phyloP scores from a whole-genome alignment of 2,329 filamentous ascomycete genomes.

The Fusarium longipes region DNA sequence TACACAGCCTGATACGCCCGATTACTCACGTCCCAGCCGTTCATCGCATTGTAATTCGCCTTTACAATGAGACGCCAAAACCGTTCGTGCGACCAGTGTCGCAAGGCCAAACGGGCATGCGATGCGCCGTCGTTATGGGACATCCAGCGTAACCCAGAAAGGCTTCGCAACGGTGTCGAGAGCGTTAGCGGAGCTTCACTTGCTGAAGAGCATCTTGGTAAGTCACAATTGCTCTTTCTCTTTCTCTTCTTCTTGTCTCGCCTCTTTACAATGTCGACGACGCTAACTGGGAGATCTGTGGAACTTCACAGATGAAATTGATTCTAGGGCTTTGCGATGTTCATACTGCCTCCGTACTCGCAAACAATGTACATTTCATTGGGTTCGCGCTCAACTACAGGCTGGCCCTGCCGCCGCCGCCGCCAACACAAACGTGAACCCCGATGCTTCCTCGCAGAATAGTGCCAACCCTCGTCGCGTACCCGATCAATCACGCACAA shows the following conservation, averaged over 20 bases:
- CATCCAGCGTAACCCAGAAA: slow-evolving; percentile 45
- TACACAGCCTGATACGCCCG: slow-evolving; percentile 9
- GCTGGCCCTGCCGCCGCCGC: slow-evolving; percentile 37
- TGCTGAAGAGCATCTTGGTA: slow-evolving; percentile 46
- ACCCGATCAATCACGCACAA: slow-evolving; percentile 43
- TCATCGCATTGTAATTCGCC: slow-evolving; percentile 10
- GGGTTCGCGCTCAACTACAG: slow-evolving; percentile 46
- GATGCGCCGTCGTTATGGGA: slow-evolving; percentile 47
- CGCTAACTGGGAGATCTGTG: slow-evolving; percentile 41
- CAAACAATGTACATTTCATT: slow-evolving; percentile 47
- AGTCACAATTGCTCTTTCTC: slow-evolving; percentile 18
- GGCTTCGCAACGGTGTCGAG: slow-evolving; percentile 38
- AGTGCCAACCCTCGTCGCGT: slow-evolving; percentile 37
- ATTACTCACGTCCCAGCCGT: slow-evolving; percentile 12
- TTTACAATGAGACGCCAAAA: slow-evolving; percentile 45
- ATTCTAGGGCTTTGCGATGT: slow-evolving; percentile 45
- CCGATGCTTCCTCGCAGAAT: slow-evolving; percentile 32
- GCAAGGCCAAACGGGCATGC: slow-evolving; percentile 47
- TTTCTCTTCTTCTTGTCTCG: slow-evolving; percentile 24
- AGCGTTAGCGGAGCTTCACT: slow-evolving; percentile 39
- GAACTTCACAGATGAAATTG: slow-evolving; percentile 45
- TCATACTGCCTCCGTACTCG: slow-evolving; percentile 46
- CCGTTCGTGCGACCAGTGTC: slow-evolving; percentile 47
- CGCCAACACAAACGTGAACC: slow-evolving; percentile 21
- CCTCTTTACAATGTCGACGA: slow-evolving; percentile 31